Evolutionary conservation across 1,284 basidiomycete species (phyloP).

Genomic region (Puccinia brachypodii): DNA sequence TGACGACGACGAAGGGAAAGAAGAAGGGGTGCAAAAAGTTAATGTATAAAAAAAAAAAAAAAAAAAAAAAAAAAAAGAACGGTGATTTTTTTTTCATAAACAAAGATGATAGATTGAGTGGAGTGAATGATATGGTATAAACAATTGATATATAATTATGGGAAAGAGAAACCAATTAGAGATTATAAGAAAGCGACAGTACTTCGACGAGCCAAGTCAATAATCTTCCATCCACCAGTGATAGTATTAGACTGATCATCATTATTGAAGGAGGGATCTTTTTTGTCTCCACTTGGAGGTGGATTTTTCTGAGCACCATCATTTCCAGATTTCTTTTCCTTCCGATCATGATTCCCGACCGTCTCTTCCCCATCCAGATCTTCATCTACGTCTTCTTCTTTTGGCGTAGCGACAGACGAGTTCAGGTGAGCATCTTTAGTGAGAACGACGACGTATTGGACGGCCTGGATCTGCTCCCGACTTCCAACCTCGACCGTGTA

Average conservation of each 20-base stretch:
- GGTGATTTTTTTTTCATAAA: too few species aligned
- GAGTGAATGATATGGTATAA: too few species aligned
- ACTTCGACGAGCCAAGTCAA: constrained; percentile 67
- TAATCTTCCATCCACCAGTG: constrained; percentile 96
- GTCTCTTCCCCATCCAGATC: constrained; percentile 67
- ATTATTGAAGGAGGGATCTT: not conserved
- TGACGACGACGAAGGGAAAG: too few species aligned
- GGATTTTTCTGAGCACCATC: not conserved
- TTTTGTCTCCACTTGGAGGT: not conserved
- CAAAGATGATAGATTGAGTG: constrained; percentile 14
- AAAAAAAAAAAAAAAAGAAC: not conserved
- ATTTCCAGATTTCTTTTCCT: not conserved
- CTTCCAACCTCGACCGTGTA: constrained; percentile 71
- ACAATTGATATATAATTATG: not conserved
- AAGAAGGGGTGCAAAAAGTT: too few species aligned
- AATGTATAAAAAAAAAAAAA: not conserved
- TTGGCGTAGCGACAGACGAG: not conserved
- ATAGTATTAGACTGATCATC: constrained; percentile 63
- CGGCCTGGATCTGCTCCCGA: constrained; percentile 86
- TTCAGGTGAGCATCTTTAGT: constrained; percentile 68
- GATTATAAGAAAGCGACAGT: constrained; percentile 38
- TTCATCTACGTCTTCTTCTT: constrained; percentile 57
- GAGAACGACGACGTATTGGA: constrained; percentile 86
- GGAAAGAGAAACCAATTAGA: not conserved
- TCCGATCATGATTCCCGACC: not conserved